A percentile compares a stretch with the other conserved stretches of the same genome.
phyloP scores from a whole-genome alignment of 805 yeast genomes.

The Ogataea dorogensis region DNA sequence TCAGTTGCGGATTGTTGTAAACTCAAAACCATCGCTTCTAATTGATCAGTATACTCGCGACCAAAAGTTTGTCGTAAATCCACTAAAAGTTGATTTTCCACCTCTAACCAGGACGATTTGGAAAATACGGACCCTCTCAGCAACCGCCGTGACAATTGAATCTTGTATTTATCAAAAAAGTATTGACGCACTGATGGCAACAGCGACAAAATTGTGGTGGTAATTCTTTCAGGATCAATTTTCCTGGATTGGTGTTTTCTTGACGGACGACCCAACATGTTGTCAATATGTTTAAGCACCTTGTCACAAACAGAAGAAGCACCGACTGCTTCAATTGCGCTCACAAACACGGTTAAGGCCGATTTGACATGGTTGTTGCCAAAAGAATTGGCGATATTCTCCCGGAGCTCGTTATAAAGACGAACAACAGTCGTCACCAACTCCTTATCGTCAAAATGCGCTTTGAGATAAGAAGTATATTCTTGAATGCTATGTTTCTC shows the following conservation, averaged over 20 bases:
- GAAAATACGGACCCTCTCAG: conserved; percentile 14
- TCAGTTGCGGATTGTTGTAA: conserved; percentile 15
- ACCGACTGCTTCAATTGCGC: conserved; percentile 7
- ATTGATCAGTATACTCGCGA: conserved; percentile 19
- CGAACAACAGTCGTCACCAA: background rate
- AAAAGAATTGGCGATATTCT: background rate
- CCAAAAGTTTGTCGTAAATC: conserved; percentile 15
- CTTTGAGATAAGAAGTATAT: background rate
- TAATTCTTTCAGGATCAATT: background rate
- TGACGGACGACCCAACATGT: conserved; percentile 6
- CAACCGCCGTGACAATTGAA: conserved; percentile 22
- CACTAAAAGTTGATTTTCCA: conserved; percentile 13
- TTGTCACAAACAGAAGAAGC: conserved; percentile 12
- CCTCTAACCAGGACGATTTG: conserved; percentile 7
- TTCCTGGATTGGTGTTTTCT: background rate
- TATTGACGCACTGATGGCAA: conserved; percentile 21
- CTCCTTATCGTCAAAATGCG: background rate
- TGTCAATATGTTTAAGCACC: conserved; percentile 16
- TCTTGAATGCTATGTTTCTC: conserved; percentile 1
- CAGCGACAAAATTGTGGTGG: conserved; percentile 13
- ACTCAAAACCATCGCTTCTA: conserved; percentile 19
- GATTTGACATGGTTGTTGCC: background rate
- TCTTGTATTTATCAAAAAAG: conserved; percentile 24
- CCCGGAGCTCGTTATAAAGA: background rate
- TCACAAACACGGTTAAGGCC: conserved; percentile 1